phyloP scores from a whole-genome alignment of 208 protist genomes.

The Novymonas esmeraldas region DNA sequence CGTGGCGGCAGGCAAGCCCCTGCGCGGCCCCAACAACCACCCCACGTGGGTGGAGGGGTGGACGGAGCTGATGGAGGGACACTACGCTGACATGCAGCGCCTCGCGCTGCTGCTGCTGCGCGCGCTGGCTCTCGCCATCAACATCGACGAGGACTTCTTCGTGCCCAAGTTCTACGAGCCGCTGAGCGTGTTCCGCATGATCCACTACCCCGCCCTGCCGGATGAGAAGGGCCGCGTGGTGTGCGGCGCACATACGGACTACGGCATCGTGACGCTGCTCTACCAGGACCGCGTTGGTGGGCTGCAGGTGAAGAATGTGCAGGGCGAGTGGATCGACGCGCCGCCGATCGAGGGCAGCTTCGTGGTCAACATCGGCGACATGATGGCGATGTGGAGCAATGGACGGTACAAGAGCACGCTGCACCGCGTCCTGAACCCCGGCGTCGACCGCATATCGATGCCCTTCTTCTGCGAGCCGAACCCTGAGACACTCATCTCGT shows the following conservation, averaged over 20 bases:
- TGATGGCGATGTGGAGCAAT: slow-evolving; percentile 89
- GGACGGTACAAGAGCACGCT: slow-evolving; percentile 69
- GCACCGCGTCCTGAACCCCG: slow-evolving; percentile 75
- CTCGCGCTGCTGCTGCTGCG: slow-evolving; percentile 59
- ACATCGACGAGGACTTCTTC: slow-evolving; percentile 57
- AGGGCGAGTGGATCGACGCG: slow-evolving; percentile 71
- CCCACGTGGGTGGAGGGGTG: slow-evolving; percentile 52
- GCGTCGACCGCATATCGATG: slow-evolving; percentile 77
- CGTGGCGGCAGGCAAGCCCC: slow-evolving; percentile 56
- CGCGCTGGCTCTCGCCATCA: slow-evolving; percentile 61
- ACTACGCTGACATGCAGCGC: slow-evolving; percentile 66
- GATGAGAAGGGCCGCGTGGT: slow-evolving; percentile 49
- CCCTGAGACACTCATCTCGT: slow-evolving; percentile 61
- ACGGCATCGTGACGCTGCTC: slow-evolving; percentile 82
- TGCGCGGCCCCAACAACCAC: slow-evolving; percentile 72
- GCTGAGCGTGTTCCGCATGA: slow-evolving; percentile 75
- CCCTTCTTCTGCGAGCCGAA: slow-evolving; percentile 88
- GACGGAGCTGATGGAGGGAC: slow-evolving; percentile 55
- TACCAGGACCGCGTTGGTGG: slow-evolving; percentile 69
- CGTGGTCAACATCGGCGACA: slow-evolving; percentile 90
- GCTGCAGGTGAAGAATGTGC: slow-evolving; percentile 60
- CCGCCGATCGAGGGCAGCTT: slow-evolving; percentile 60
- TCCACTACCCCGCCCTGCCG: slow-evolving; percentile 71
- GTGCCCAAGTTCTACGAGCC: slow-evolving; percentile 65
- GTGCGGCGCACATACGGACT: slow-evolving; percentile 80